phyloP scores from a whole-genome alignment of 495 filamentous ascomycete species.

The Daldinia vernicosa region DNA sequence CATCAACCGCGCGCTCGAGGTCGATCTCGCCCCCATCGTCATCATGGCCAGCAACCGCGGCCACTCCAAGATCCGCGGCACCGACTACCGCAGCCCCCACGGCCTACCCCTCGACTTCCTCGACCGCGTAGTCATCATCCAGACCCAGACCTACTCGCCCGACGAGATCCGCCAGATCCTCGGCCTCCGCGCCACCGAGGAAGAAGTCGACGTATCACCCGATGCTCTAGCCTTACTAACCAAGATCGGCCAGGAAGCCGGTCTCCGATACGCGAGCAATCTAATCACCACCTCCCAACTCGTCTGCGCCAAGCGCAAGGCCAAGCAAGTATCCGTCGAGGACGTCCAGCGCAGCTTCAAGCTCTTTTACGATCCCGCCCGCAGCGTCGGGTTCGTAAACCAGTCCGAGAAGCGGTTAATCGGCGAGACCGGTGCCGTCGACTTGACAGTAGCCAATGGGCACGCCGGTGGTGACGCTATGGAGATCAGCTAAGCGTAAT shows the following conservation, averaged over 20 bases:
- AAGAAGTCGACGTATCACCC: slow-evolving; percentile 88
- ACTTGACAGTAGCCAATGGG: slow-evolving; percentile 70
- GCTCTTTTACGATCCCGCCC: slow-evolving; percentile 87
- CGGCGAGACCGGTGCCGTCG: slow-evolving; percentile 82
- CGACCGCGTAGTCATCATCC: slow-evolving; percentile 94
- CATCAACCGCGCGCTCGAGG: slow-evolving; percentile 95
- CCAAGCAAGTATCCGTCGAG: slow-evolving; percentile 78
- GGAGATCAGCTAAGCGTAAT: slow-evolving; percentile 66
- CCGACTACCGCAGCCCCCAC: slow-evolving; percentile 89
- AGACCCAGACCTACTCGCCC: slow-evolving; percentile 84
- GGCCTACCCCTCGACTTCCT: slow-evolving; percentile 95
- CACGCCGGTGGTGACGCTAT: slow-evolving; percentile 70
- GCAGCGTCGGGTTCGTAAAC: slow-evolving; percentile 89
- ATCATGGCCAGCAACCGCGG: slow-evolving; percentile 99
- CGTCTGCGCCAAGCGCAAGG: slow-evolving; percentile 78
- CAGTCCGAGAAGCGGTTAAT: slow-evolving; percentile 94
- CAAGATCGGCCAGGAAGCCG: slow-evolving; percentile 93
- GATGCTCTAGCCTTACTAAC: slow-evolving; percentile 91
- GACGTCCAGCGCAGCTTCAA: slow-evolving; percentile 94
- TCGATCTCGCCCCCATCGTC: slow-evolving; percentile 93
- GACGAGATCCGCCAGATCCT: slow-evolving; percentile 93
- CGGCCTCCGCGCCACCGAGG: slow-evolving; percentile 89
- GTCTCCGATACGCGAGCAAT: slow-evolving; percentile 92
- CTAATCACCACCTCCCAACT: slow-evolving; percentile 93
- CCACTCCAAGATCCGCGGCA: slow-evolving; percentile 90